Base-by-base conservation (phyloP, 225 moss, liverwort and hornwort species). In the Anthoceros angustus region DNA sequence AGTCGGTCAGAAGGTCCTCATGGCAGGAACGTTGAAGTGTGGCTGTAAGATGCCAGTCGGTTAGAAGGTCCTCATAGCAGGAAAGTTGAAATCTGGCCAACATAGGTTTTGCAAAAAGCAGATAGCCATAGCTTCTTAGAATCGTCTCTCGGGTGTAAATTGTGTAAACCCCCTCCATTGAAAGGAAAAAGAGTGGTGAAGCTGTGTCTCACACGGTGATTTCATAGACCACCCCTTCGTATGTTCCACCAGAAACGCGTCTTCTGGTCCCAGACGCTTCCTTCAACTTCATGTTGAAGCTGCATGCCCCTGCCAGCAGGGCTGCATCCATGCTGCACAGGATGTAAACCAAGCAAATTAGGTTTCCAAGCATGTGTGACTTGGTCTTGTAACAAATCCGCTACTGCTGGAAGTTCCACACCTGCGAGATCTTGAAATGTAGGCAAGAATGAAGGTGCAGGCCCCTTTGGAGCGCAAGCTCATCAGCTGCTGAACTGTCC, bases 171-270 rank as follows among this genome's bases (percentile, higher is more conserved):
- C 32, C 32, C 1, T 32, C 4, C 1, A 32, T 4, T 32, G 32
- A 32, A 1, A 32, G 32, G 2, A 1, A 4, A 32, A 4, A 32
- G 32, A 32, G 32, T 32, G 32, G 4, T 32, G 1, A 32, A 1
- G 32, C 1, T 32, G 32, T 32, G 32, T 4, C 32, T 32, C 32
- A 32, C 32, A 32, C 32, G 25, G 86, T 76, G 64, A 94, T 77
- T 78, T 86, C 80, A 39, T 90, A 94, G 11, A 90, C 73, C 86
- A 87, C 87, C 9, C 86, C 90, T 71, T 90, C 86, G 65, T 89
- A 80, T 5, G 81, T 71, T 46, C 86, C 89, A 24, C 80, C 81
- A 62, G 77, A 73, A 23, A 88, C 79, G 32, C 64, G 63, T 64
- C 76, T 90, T 72, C 84, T 80, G 25, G 94, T 87, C 61, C 79